Evolutionary conservation across 208 protist species (phyloP).

Genomic region (Balamuthia mandrillaris): DNA sequence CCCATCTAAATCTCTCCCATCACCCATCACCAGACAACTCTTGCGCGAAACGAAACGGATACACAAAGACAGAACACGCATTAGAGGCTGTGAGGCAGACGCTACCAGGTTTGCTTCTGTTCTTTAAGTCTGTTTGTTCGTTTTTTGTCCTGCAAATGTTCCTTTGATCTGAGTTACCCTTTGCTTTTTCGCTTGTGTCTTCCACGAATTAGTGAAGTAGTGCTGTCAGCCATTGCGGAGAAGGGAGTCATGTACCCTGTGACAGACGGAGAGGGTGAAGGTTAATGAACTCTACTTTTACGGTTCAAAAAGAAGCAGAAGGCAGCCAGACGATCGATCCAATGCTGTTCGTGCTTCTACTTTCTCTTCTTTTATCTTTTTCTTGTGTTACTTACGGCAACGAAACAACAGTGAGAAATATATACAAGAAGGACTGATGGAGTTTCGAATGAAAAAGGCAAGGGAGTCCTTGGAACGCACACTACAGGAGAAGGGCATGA

Average conservation of each 20-base stretch:
- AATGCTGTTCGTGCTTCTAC: not conserved
- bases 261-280: not conserved
- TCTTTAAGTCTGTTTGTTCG: no score
- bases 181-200: no score
- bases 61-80: not conserved
- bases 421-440: not conserved
- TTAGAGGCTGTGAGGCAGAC: not conserved
- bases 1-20: not conserved
- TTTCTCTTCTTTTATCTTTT: not conserved
- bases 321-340: not conserved
- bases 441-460: not conserved
- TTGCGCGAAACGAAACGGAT: not conserved
- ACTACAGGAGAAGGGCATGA: not conserved
- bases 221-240: not conserved
- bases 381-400: not conserved
- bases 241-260: not conserved
- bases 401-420: not conserved
- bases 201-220: not conserved
- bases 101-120: not conserved
- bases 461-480: not conserved
- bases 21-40: not conserved
- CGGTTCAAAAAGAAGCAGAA: not conserved
- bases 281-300: not conserved
- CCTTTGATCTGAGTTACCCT: not conserved
- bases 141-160: no score